Evolutionary conservation across 345 rosid species (phyloP).

Genomic region (Populus ilicifolia): DNA sequence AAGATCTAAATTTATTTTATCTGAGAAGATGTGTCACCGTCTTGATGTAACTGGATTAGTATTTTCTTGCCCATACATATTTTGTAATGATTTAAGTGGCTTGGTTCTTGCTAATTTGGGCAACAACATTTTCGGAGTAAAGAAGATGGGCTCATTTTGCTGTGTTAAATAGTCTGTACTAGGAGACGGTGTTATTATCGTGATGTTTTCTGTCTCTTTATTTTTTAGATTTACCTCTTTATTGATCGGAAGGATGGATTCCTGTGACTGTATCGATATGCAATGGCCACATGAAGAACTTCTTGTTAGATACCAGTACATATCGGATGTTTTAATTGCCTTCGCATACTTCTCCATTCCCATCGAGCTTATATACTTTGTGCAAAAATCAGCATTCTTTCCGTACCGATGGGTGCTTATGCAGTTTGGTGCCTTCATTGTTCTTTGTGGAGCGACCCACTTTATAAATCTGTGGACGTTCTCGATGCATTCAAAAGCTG

Average conservation of each 20-base stretch:
- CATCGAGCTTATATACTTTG: conserved; percentile 78
- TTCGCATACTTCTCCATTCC: conserved; percentile 94
- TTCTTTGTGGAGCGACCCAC: conserved; percentile 95
- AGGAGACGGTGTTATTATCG: background rate
- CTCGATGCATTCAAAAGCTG: conserved; percentile 68
- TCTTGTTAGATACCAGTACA: conserved; percentile 81
- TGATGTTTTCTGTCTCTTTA: background rate
- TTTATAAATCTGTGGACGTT: conserved; percentile 87
- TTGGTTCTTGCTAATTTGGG: background rate
- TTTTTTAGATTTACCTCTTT: conserved; percentile 20
- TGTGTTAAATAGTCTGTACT: background rate
- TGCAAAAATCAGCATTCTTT: conserved; percentile 81
- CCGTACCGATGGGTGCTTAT: conserved; percentile 95
- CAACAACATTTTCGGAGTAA: background rate
- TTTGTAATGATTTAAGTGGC: background rate
- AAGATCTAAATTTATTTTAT: too few species aligned
- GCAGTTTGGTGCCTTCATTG: conserved; percentile 94
- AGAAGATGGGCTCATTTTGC: background rate
- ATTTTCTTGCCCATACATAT: too few species aligned
- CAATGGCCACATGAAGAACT: conserved; percentile 75
- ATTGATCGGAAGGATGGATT: conserved; percentile 45
- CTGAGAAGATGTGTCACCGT: background rate
- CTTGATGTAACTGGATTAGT: background rate
- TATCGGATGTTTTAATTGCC: conserved; percentile 81
- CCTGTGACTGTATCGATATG: conserved; percentile 78